Evolutionary conservation across 345 rosid species (phyloP), one percentile per base, ranked within the genome.

Genomic region (Arabis hirsuta): DNA sequence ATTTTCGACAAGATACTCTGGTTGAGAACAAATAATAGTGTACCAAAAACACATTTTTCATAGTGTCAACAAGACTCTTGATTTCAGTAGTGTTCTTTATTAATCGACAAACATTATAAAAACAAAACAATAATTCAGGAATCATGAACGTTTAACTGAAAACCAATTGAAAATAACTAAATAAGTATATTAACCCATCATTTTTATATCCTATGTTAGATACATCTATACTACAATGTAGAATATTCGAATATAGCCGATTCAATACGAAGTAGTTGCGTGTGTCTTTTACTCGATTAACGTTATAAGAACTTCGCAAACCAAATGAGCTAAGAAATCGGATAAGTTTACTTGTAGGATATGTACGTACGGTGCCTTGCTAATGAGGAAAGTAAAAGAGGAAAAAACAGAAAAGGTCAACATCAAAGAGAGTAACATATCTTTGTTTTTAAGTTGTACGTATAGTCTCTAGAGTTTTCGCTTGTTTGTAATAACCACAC

Each of bases 401-500:
- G 53, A 56, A 9, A 47, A 22, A 39, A 42, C 56, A 65, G 16
- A 58, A 32, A 16, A 36, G 52, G 79, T 75, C 73, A 53, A 45
- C 64, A 75, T 68, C 79, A 53, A 75, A 44, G 58, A 75, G 38
- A 68, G 38, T 54, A 68, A 68, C 74, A 38, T 58, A 4, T 51
- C 36, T 60, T 29, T 73, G 26, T 27, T 65, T 64, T 52, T n/a
- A 34, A 54, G 19, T 22, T 58, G 62, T 74, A 74, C 62, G 36
- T 68, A 27, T n/a, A 54, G 69, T 68, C 58, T 68, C 79, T 68
- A 75, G 74, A 75, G 70, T 67, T 68, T 75, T 75, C 74, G 47
- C 63, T 75, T 38, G 57, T 68, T 54, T 55, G 79, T 68, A 75
- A 75, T 67, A 60, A 74, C 69, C 78, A 74, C 78, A 74, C 57